These are phyloP conservation scores for Artemisia annua DNA, from an alignment of 129 eudicot species.

Conservation along the genomic window DNA sequence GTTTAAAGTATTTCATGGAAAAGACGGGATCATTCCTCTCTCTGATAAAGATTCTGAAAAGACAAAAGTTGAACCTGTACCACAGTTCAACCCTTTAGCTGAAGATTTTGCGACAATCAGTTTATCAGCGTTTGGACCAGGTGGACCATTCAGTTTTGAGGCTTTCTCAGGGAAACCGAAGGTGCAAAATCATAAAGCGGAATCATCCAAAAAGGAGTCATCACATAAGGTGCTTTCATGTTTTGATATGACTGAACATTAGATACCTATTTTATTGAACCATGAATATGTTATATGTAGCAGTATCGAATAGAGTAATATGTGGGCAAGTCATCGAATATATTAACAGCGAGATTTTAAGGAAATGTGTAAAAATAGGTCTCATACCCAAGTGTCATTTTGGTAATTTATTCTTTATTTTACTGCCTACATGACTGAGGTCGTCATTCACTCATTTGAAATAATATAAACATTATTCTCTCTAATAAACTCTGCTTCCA, in stretches of 20 bases:
- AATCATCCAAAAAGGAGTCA: conserved; percentile 41
- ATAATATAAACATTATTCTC: background rate
- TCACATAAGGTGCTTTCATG: conserved; percentile 39
- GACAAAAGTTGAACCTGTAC: conserved; percentile 27
- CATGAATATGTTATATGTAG: conserved; percentile 24
- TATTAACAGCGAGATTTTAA: too few species aligned
- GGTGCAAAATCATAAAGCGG: conserved; percentile 43
- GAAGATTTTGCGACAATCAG: conserved; percentile 71
- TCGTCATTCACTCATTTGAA: too few species aligned
- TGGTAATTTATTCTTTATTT: too few species aligned
- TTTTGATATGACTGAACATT: background rate
- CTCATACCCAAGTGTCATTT: too few species aligned
- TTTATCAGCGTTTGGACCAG: conserved; percentile 75
- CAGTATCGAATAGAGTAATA: too few species aligned
- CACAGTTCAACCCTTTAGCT: conserved; percentile 68
- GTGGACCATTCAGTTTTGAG: conserved; percentile 73
- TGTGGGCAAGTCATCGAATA: too few species aligned
- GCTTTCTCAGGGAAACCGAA: conserved; percentile 52
- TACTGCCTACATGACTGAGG: too few species aligned
- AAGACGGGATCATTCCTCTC: conserved; percentile 74
- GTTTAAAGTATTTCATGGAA: conserved; percentile 74
- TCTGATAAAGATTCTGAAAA: conserved; percentile 35
- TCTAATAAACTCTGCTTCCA: background rate
- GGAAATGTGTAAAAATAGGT: too few species aligned
- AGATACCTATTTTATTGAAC: background rate